Percentiles rank a stretch among this genome's conserved stretches.
These are phyloP conservation scores for Blakeslea trispora DNA, from an alignment of 371 early-diverging fungal genomes.

Conservation along the genomic window DNA sequence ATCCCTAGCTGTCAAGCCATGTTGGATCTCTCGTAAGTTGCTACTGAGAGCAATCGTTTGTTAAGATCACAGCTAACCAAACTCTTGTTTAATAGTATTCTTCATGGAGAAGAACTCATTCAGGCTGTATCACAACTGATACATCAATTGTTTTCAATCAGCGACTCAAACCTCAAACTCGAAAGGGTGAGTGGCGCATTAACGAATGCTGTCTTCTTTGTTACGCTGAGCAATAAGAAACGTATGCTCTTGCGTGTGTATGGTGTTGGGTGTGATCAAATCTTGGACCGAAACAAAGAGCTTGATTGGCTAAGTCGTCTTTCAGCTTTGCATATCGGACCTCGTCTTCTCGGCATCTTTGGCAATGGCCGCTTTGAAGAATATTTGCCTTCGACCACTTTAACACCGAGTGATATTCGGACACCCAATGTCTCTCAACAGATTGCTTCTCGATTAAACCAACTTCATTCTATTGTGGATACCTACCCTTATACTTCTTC, in stretches of 20 bases:
- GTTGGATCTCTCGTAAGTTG: conserved; percentile 36
- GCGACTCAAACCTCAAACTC: conserved; percentile 40
- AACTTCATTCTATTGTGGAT: conserved; percentile 73
- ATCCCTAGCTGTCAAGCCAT: conserved; percentile 31
- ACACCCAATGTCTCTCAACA: conserved; percentile 63
- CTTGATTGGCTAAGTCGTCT: conserved; percentile 77
- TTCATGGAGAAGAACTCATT: conserved; percentile 36
- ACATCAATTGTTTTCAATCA: conserved; percentile 15
- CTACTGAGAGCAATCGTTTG: background rate
- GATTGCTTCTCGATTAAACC: conserved; percentile 75
- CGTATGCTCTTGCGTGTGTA: conserved; percentile 76
- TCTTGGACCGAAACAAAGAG: conserved; percentile 78
- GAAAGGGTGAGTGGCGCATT: conserved; percentile 81
- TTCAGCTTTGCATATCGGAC: conserved; percentile 73
- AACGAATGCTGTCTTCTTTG: conserved; percentile 85
- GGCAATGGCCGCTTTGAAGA: conserved; percentile 89
- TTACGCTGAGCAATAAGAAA: conserved; percentile 44
- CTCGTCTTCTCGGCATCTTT: conserved; percentile 81
- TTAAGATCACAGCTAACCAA: background rate
- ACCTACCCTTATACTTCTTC: conserved; percentile 57
- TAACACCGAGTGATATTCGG: conserved; percentile 70
- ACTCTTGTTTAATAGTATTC: conserved; percentile 18
- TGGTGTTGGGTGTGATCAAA: conserved; percentile 76
- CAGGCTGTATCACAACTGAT: conserved; percentile 25
- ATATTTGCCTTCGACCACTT: conserved; percentile 76